Conservation (phyloP, 345 rosid species). For the Bruguiera sexangula region DNA sequence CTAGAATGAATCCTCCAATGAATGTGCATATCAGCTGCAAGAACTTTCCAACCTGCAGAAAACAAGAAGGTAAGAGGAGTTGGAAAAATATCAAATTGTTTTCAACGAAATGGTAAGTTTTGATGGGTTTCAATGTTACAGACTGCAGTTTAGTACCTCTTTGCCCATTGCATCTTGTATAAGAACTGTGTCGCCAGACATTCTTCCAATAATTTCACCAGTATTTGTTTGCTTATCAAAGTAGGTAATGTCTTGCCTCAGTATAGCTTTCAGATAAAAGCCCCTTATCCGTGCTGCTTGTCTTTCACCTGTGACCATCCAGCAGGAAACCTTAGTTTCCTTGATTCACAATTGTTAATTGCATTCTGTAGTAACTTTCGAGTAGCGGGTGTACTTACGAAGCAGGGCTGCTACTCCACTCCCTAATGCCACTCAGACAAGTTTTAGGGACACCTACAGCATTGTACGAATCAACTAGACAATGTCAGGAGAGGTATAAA, state of each 20-base stretch:
- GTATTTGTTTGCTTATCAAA: constrained; percentile 33
- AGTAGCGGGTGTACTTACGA: constrained; percentile 3
- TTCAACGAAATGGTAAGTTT: too few species aligned
- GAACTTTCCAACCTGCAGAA: constrained; percentile 70
- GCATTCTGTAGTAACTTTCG: neutral
- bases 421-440: constrained; percentile 29
- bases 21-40: constrained; percentile 65
- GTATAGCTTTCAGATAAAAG: constrained; percentile 27
- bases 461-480: neutral
- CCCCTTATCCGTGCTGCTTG: constrained; percentile 32
- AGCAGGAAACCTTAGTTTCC: constrained; percentile 25
- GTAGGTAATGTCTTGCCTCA: constrained; percentile 32
- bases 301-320: constrained; percentile 43
- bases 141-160: constrained; percentile 19
- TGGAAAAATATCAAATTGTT: too few species aligned
- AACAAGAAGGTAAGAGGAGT: neutral
- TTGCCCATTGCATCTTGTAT: constrained; percentile 42
- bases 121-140: neutral
- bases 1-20: constrained; percentile 63
- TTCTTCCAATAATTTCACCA: constrained; percentile 30
- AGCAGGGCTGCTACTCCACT: constrained; percentile 9
- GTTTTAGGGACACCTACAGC: constrained; percentile 27
- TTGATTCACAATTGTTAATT: too few species aligned
- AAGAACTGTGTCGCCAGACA: constrained; percentile 35
- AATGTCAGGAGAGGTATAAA: constrained; percentile 20